Base-by-base conservation (phyloP, 1,284 basidiomycete species). In the Sanghuangporus baumii region DNA sequence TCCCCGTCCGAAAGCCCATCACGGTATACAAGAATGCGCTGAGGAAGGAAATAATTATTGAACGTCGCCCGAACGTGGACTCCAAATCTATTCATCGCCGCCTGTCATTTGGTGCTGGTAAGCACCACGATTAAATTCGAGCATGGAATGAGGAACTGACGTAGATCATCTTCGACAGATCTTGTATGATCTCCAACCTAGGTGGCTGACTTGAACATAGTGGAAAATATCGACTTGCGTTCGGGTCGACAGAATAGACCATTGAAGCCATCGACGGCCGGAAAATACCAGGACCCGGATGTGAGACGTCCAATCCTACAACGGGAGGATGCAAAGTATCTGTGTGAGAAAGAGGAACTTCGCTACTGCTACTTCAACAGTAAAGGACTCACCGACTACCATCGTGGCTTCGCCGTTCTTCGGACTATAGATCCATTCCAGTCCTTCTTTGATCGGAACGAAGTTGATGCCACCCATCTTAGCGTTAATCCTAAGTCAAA, bases 1-100 rank as follows among this genome's bases (percentile, higher is more conserved):
- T 79, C 75, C 0, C 77, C 76, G 59, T 79, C 77, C 0, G 76
- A 77, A 3, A 79, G 74, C 6, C 76, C 76, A 64, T 78, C 76
- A 18, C 76, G 71, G 61, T 73, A 77, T 20, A 76, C 66, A 43
- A 74, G 63, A 8, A 75, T 69, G n/a, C 68, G 65, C 11, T 46
- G 3, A 1, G 70, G 73, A 37, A 68, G 59, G 3, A 46, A 46
- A 46, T 5, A 16, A 7, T 6, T 46, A 6, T 18, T 11, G 6
- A 14, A 18, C 20, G 16, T 18, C 43, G 7, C 5, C 14, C 43
- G 16, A 7, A 46, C 43, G 16, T 46, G 43, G 5, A 4, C 16
- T 46, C 20, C 16, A 48, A 75, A 75, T 36, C 11, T 23, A 3
- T n/a, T 26, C 9, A 20, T 20, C 11, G 18, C 36, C 18, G 46